Base-by-base conservation (phyloP, 1,284 basidiomycete species). In the Mycena citricolor region DNA sequence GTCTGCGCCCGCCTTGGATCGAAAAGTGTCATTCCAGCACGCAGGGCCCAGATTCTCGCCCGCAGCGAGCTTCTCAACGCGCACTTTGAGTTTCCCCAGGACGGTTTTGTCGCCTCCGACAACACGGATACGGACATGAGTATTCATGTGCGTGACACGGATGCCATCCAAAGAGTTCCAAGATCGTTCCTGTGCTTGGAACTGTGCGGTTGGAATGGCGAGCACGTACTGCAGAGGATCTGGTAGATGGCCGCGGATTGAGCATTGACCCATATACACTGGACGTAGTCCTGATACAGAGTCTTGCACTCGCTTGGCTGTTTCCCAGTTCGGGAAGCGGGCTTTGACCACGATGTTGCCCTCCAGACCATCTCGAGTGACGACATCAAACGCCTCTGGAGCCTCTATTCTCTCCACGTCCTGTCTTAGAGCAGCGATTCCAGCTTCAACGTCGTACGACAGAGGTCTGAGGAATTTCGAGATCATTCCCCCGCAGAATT, bases 31-130 rank as follows among this genome's bases (percentile, higher is more conserved):
- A 57, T 81, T 74, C 77, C 78, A 81, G 22, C 59, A 52, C 8
- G 62, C 64, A 2, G 66, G 57, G 31, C 61, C 63, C 4, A 79
- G 60, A 25, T 61, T 70, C 32, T 74, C 69, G 5, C 80, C 79
- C n/a, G 64, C 64, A 3, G 68, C 69, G 19, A 82, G 54, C 37
- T 61, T 71, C 57, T 81, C 79, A 0, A 77, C 73, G 37, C 77
- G 63, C n/a, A 81, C 79, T 57, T 81, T 82, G 44, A 81, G 52
- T 4, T 70, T 65, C 2, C 79, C 79, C 2, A 73, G 67, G 1
- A 68, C 68, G 51, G 74, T 71, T 59, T 73, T 73, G 39, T 72
- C 68, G 11, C 67, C 57, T 1, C 72, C 66, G 34, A 64, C 26
- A 42, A 76, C 53, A 39, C 68, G 44, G 25, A 75, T 60, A 19